These are phyloP conservation scores for Holtermannia corniformis DNA, from an alignment of 768 basidiomycete genomes.

Conservation along the genomic window DNA sequence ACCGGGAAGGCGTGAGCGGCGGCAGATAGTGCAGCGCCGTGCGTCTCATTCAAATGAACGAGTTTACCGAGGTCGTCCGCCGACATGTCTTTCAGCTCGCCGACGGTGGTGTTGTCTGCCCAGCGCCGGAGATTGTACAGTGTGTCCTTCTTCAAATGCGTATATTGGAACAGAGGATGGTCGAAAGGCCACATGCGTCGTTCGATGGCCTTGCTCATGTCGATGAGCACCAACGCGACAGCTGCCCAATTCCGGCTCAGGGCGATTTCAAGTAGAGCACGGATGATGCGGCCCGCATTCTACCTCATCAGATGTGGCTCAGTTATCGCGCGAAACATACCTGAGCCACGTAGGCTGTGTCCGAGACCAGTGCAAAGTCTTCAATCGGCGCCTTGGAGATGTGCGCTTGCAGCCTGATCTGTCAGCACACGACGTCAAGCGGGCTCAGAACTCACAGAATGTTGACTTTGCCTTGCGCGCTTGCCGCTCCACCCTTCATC, in stretches of 20 bases:
- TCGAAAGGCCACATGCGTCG: conserved; percentile 91
- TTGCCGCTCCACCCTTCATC: conserved; percentile 55
- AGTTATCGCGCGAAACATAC: conserved; percentile 19
- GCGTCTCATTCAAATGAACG: conserved; percentile 72
- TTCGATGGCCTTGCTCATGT: conserved; percentile 86
- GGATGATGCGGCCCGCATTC: conserved; percentile 85
- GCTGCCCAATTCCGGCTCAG: conserved; percentile 87
- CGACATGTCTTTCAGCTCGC: conserved; percentile 59
- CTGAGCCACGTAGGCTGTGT: conserved; percentile 85
- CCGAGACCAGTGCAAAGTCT: conserved; percentile 93
- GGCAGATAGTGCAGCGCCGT: conserved; percentile 66
- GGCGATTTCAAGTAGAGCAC: conserved; percentile 90
- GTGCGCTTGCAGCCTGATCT: conserved; percentile 59
- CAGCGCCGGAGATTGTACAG: conserved; percentile 67
- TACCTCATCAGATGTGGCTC: conserved; percentile 11
- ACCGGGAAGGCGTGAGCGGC: conserved; percentile 81
- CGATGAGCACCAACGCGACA: conserved; percentile 67
- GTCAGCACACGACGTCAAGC: neutral
- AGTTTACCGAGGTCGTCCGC: conserved; percentile 65
- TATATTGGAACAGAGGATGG: conserved; percentile 71
- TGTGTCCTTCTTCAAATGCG: conserved; percentile 64
- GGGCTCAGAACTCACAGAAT: conserved; percentile 48
- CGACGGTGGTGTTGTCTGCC: conserved; percentile 68
- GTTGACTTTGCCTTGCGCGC: conserved; percentile 78
- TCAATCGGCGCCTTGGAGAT: conserved; percentile 73